Conservation (phyloP, 2,329 filamentous ascomycete genomes). For the Ophiobolus disseminans region DNA sequence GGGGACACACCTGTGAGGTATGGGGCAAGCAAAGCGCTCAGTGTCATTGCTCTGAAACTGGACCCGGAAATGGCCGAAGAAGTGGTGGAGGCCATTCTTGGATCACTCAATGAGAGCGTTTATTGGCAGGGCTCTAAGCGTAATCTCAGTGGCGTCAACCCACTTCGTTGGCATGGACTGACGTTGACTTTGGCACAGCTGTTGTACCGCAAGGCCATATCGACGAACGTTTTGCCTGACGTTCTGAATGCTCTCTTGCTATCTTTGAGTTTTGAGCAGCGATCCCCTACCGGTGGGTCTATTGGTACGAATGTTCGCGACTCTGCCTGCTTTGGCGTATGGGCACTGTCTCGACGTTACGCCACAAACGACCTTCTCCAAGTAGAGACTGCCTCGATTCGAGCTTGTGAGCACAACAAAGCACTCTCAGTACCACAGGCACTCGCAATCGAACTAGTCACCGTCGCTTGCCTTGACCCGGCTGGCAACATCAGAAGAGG, state of each 20-base stretch:
- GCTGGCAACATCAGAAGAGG: slow-evolving; percentile 93
- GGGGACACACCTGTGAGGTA: slow-evolving; percentile 90
- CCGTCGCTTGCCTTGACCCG: slow-evolving; percentile 83
- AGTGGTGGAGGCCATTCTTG: slow-evolving; percentile 85
- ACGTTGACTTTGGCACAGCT: slow-evolving; percentile 87
- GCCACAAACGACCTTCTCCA: slow-evolving; percentile 76
- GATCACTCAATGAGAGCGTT: slow-evolving; percentile 69
- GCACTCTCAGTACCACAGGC: slow-evolving; percentile 68
- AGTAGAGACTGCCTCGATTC: slow-evolving; percentile 58
- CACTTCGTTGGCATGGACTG: slow-evolving; percentile 89
- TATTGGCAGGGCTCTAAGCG: slow-evolving; percentile 60
- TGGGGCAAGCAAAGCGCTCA: slow-evolving; percentile 90
- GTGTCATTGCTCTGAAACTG: slow-evolving; percentile 82
- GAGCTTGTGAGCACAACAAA: slow-evolving; percentile 53
- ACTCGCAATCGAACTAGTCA: slow-evolving; percentile 80
- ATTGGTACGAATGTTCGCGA: slow-evolving; percentile 91
- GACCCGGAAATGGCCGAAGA: slow-evolving; percentile 82
- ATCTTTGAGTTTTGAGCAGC: slow-evolving; percentile 87
- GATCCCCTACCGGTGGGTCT: slow-evolving; percentile 82
- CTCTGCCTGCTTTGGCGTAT: slow-evolving; percentile 94
- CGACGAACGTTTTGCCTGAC: slow-evolving; percentile 70
- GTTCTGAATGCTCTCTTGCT: slow-evolving; percentile 79
- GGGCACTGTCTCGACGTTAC: slow-evolving; percentile 89
- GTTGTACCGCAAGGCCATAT: slow-evolving; percentile 82
- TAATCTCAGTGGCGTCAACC: slow-evolving; percentile 77